A percentile compares a stretch with the other conserved stretches of the same genome.
Conservation (phyloP, 192 early-diverging fungal species). For the Dissophora globulifera region DNA sequence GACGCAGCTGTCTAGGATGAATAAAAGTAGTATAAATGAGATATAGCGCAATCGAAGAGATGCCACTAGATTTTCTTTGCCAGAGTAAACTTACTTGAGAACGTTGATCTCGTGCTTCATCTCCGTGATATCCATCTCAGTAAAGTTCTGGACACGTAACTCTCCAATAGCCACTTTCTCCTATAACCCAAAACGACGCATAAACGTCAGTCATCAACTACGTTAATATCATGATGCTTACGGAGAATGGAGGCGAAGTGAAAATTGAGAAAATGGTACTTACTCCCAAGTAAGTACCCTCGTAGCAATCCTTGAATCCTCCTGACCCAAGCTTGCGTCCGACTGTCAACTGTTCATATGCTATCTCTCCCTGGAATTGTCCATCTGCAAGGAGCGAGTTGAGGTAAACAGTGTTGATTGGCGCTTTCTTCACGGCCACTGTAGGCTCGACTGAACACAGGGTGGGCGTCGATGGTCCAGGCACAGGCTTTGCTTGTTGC, state of each 20-base stretch:
- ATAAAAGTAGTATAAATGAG: too few species aligned
- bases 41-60: too few species aligned
- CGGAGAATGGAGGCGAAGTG: neutral
- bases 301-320: constrained; percentile 84
- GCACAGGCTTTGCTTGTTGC: constrained; percentile 73
- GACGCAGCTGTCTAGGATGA: constrained; percentile 70
- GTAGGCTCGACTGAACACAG: constrained; percentile 64
- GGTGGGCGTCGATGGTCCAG: constrained; percentile 74
- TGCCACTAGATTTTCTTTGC: too few species aligned
- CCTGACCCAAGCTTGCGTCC: constrained; percentile 78
- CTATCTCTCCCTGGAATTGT: constrained; percentile 68
- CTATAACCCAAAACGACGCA: constrained; percentile 53
- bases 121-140: constrained; percentile 74
- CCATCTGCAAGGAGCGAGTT: constrained; percentile 59
- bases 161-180: constrained; percentile 81
- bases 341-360: constrained; percentile 67
- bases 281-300: constrained; percentile 70
- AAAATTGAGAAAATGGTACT: constrained; percentile 8
- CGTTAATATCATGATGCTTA: neutral
- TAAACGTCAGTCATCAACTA: neutral
- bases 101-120: constrained; percentile 83
- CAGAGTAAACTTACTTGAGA: constrained; percentile 68
- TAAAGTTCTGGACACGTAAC: constrained; percentile 75
- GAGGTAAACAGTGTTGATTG: constrained; percentile 58
- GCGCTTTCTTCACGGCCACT: constrained; percentile 39